Base-by-base conservation (phyloP, 768 basidiomycete genomes). In the Suillus subaureus region DNA sequence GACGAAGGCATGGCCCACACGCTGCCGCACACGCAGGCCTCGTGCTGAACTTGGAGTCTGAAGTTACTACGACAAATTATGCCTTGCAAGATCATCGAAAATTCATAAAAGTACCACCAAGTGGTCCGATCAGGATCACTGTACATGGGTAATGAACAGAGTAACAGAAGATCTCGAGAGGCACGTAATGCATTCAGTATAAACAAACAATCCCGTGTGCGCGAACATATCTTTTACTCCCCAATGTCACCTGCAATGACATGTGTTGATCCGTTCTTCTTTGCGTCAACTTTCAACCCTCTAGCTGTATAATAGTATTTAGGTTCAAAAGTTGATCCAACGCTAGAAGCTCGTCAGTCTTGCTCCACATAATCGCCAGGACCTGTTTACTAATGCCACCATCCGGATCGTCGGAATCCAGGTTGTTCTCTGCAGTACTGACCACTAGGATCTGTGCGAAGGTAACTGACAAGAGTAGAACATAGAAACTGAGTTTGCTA, bases 21-120 rank as follows among this genome's bases (percentile, higher is more conserved):
- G 1, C 28, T 56, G 64, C 26, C 8, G 49, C 33, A 49, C 64
- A 26, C 15, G 61, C 64, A 1, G 40, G 51, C 56, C 21, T 67
- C 23, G 21, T 21, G 4, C 39, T 42, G 18, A 40, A 40, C 6
- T 52, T 16, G 1, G 55, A 49, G 57, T 47, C 54, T 26, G 66
- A 64, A 58, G 52, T 42, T 7, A 0, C 51, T 33, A 23, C 31
- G 42, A 42, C 55, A 23, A 4, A 23, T n/a, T 7, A 26, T 39
- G 37, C 8, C 47, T 6, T 23, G 23, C 47, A 26, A 15, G 3
- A 51, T 51, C 23, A 26, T 13, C n/a, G n/a, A n/a, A 45, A 45
- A 0, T 12, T 11, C n/a, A 45, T n/a, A 9, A 26, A 15, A 51
- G 23, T 15, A 16, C 13, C 3, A 6, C 47, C 23, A 23, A 49